Percentiles rank a stretch among this genome's conserved stretches.
Evolutionary conservation across 2,329 filamentous ascomycete genomes (phyloP).

Genomic region (Pseudocercospora macadamiae): DNA sequence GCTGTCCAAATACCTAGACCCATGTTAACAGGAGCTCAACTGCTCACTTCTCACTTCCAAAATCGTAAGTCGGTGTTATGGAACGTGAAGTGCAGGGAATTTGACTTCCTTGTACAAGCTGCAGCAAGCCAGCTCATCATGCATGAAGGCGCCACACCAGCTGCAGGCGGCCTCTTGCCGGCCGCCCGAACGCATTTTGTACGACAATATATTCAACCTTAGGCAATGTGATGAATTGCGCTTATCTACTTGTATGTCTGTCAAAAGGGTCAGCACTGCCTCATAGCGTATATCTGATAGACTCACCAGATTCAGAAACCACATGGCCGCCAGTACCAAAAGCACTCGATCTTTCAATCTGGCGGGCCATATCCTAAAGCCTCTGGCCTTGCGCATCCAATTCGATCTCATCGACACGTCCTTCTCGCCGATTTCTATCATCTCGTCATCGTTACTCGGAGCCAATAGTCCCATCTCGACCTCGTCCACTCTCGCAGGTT

Average conservation of each 20-base stretch:
- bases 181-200: background rate
- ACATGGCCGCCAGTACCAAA: constrained; percentile 21
- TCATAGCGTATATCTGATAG: background rate
- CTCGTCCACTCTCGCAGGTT: background rate
- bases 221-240: background rate
- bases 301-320: constrained; percentile 27
- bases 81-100: too few species aligned
- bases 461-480: constrained; percentile 29
- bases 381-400: background rate
- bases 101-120: background rate
- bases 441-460: constrained; percentile 6
- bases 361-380: constrained; percentile 15
- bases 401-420: background rate
- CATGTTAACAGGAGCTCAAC: background rate
- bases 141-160: background rate
- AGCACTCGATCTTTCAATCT: constrained; percentile 19
- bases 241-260: constrained; percentile 9
- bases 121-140: background rate
- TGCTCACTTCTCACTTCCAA: background rate
- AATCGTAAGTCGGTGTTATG: too few species aligned
- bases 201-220: background rate
- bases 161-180: background rate
- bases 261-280: background rate
- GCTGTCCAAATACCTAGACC: background rate
- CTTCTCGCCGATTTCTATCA: background rate